Percentiles rank a stretch among this genome's conserved stretches.
phyloP scores from a whole-genome alignment of 202 grass and related monocot genomes.

The Panicum virgatum region DNA sequence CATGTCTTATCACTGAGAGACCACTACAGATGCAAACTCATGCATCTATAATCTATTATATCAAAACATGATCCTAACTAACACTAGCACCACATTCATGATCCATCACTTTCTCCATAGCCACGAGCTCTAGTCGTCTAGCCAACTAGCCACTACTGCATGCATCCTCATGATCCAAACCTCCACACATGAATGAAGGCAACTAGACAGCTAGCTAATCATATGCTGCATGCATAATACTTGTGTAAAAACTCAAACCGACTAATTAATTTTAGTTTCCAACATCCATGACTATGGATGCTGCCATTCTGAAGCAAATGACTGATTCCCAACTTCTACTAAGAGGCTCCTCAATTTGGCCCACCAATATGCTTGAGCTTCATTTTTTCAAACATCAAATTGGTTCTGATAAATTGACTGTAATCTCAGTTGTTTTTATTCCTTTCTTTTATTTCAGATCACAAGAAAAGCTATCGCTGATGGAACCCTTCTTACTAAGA shows the following conservation, averaged over 20 bases:
- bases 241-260: not conserved
- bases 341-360: not conserved
- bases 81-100: not conserved
- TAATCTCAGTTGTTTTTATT: conserved; percentile 26
- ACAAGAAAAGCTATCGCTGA: conserved; percentile 64
- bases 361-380: not conserved
- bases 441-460: conserved; percentile 53
- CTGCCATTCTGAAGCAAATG: conserved; percentile 17
- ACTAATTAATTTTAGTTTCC: conserved; percentile 5
- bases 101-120: not conserved
- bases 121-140: not conserved
- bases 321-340: conserved; percentile 17
- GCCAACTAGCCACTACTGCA: not conserved
- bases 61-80: not conserved
- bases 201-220: not conserved
- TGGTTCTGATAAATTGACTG: conserved; percentile 6
- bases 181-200: not conserved
- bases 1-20: not conserved
- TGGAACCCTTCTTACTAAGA: conserved; percentile 83
- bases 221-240: not conserved
- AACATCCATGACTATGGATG: conserved; percentile 10
- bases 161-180: not conserved
- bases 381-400: conserved; percentile 19
- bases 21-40: not conserved
- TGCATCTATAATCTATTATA: not conserved